phyloP scores from a whole-genome alignment of 1,284 basidiomycete species.

The Chondrostereum purpureum region DNA sequence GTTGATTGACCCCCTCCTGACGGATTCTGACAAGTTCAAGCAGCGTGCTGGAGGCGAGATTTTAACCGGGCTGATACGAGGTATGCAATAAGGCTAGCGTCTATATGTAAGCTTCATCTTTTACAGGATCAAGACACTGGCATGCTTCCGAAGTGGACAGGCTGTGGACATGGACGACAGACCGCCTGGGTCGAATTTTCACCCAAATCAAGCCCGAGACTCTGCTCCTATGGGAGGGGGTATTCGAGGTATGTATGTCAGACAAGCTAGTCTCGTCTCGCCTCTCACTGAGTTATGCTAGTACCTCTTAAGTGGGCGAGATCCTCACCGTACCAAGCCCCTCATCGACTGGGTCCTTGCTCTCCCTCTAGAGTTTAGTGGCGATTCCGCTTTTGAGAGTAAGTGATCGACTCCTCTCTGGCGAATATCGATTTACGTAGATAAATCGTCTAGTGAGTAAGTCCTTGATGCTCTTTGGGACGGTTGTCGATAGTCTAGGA shows the following conservation, averaged over 20 bases:
- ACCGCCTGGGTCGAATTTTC: conserved; percentile 68
- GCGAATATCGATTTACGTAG: background rate
- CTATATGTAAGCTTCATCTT: too few species aligned
- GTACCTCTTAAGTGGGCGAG: conserved; percentile 60
- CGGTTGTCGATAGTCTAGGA: conserved; percentile 53
- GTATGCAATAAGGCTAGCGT: too few species aligned
- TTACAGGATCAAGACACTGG: conserved; percentile 91
- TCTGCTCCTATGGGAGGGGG: conserved; percentile 64
- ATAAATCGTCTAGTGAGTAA: conserved; percentile 54
- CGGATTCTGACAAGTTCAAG: conserved; percentile 80
- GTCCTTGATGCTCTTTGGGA: conserved; percentile 51
- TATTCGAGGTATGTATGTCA: conserved; percentile 46
- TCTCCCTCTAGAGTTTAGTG: conserved; percentile 75
- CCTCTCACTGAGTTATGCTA: conserved; percentile 27
- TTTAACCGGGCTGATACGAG: conserved; percentile 67
- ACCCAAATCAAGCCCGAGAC: conserved; percentile 82
- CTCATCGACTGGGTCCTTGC: conserved; percentile 78
- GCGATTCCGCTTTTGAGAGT: conserved; percentile 74
- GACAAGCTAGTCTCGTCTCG: too few species aligned
- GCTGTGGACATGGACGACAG: conserved; percentile 79
- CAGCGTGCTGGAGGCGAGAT: conserved; percentile 90
- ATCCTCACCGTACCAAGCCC: conserved; percentile 78
- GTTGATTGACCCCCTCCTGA: conserved; percentile 54
- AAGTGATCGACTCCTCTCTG: conserved; percentile 20
- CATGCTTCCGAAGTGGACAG: conserved; percentile 46